Evolutionary conservation across 2,329 filamentous ascomycete genomes (phyloP).

Genomic region (Leptographium procerum): DNA sequence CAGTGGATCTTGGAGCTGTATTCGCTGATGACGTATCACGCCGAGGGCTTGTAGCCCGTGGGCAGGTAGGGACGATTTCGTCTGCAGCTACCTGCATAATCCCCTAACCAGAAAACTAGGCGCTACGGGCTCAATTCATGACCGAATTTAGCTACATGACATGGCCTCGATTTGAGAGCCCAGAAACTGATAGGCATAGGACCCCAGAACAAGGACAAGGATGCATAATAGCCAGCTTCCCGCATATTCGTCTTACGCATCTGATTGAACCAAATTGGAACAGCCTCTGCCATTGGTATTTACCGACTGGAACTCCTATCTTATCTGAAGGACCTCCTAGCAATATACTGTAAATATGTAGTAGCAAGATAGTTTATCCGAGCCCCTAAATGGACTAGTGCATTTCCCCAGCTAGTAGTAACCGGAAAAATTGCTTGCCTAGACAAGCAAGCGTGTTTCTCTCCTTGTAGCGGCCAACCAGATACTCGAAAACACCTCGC

Average conservation of each 20-base stretch:
- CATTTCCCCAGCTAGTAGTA: background rate
- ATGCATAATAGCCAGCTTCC: no score
- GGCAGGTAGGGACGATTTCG: background rate
- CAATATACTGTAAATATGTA: no score
- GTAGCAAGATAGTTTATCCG: conserved; percentile 3
- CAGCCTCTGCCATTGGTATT: no score
- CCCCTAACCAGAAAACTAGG: background rate
- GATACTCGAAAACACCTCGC: conserved; percentile 22
- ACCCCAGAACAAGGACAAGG: no score
- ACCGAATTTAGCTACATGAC: no score
- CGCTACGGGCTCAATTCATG: no score
- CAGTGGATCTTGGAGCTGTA: background rate
- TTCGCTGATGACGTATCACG: background rate
- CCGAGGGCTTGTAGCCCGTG: background rate
- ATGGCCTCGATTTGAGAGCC: no score
- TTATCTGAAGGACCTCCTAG: no score
- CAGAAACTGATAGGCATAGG: no score
- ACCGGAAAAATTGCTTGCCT: conserved; percentile 1
- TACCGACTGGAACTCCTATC: no score
- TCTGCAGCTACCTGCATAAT: background rate
- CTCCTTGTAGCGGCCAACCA: conserved; percentile 14
- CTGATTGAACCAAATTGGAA: no score
- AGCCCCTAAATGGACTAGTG: background rate
- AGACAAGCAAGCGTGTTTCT: conserved; percentile 1
- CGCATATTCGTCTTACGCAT: no score